Evolutionary conservation across 495 filamentous ascomycete genomes (phyloP), one percentile per base, ranked within the genome.

Genomic region (Apodospora peruviana): DNA sequence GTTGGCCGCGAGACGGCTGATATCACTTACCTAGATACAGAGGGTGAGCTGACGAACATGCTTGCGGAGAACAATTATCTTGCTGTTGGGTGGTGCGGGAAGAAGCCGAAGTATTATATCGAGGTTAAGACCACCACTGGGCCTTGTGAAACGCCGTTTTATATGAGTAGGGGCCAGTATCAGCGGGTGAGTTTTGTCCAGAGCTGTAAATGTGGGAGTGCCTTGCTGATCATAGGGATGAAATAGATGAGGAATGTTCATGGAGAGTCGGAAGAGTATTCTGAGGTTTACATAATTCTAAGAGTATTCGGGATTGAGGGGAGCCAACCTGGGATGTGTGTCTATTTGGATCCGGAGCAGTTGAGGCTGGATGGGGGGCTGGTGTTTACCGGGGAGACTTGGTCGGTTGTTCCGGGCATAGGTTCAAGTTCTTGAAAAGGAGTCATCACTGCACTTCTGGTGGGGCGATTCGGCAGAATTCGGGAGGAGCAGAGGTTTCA

Each of bases 81-180:
- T 16, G 23, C 44, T 20, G 2, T 10, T 0, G 20, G 70, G 69
- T 0, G 3, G 2, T 51, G 45, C 14, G 38, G 14, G 4, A 48
- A 21, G 16, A 16, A 38, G 3, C 73, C 68, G 10, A 44, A 59
- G 22, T 77, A 70, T 47, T 70, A 57, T 36, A 67, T 77, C 32
- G 73, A 76, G 45, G 73, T 78, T 29, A 78, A 76, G 52, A 56
- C 72, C n/a, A 76, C 73, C 0, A 69, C 69, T 2, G 53, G 51
- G 8, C 34, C 57, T 2, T 71, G 61, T 27, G 55, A 52, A 4
- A 67, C 57, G 9, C 59, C 62, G 5, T 74, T 77, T 44, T 75
- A 45, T 46, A 73, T 74, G 63, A 72, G 66, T 56, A 61, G 65
- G 5, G 44, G 41, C 16, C 73, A 76, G 54, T 71, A 68, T 47